These are phyloP conservation scores for Turritis glabra DNA, from an alignment of 345 rosid species.

Conservation along the genomic window DNA sequence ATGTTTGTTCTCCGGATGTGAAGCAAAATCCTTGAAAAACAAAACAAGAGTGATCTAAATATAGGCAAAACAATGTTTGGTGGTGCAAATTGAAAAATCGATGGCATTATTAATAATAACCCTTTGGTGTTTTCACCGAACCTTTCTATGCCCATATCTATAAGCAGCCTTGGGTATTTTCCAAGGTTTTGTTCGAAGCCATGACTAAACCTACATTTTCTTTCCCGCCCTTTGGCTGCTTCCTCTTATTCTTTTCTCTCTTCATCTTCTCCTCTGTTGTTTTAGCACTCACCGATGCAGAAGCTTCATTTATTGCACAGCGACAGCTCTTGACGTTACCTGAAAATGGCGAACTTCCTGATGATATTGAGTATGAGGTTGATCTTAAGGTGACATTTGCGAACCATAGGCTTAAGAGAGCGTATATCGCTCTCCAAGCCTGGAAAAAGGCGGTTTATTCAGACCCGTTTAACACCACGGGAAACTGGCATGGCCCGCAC, in stretches of 20 bases:
- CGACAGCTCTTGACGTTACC: constrained; percentile 65
- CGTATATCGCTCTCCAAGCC: constrained; percentile 73
- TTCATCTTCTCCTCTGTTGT: constrained; percentile 32
- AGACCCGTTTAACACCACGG: constrained; percentile 68
- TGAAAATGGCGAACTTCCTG: constrained; percentile 43
- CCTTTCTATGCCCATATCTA: constrained; percentile 32
- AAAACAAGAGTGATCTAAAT: constrained; percentile 20
- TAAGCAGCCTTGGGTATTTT: constrained; percentile 75
- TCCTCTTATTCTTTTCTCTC: constrained; percentile 36
- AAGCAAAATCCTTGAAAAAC: constrained; percentile 22
- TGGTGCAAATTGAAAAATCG: constrained; percentile 24
- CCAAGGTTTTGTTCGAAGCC: constrained; percentile 52
- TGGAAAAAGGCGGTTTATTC: constrained; percentile 76
- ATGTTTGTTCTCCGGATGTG: constrained; percentile 22
- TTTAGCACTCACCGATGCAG: constrained; percentile 53
- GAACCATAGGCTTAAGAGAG: constrained; percentile 58
- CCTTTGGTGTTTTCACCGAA: constrained; percentile 31
- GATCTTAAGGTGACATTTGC: constrained; percentile 48
- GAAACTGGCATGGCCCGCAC: constrained; percentile 67
- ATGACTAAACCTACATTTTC: constrained; percentile 44
- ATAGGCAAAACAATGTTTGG: constrained; percentile 25
- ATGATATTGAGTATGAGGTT: constrained; percentile 37
- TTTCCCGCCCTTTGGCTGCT: constrained; percentile 58
- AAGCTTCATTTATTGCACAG: constrained; percentile 56
- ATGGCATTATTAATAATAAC: constrained; percentile 23